Percentiles rank a stretch among this genome's conserved stretches.
Conservation (phyloP, 345 rosid species). For the Linum usitatissimum region DNA sequence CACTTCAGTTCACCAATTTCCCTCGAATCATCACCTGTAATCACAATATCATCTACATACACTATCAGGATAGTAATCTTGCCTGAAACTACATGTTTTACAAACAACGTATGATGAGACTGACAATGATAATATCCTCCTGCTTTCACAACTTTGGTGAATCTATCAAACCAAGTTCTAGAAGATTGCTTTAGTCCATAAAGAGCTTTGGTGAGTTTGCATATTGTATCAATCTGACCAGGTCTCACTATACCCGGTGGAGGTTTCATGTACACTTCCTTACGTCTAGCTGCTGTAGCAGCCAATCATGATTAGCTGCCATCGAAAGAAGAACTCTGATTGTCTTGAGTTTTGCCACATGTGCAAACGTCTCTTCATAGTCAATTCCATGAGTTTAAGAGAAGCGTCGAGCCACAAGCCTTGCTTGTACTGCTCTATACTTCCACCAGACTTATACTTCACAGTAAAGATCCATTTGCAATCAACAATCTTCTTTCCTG, state of each 20-base stretch:
- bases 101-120: neutral
- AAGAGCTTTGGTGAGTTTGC: too few species aligned
- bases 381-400: too few species aligned
- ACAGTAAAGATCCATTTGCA: neutral
- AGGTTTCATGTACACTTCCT: conserved; percentile 9
- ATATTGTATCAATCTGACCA: too few species aligned
- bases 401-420: too few species aligned
- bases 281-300: conserved; percentile 1
- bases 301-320: neutral
- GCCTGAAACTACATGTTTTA: neutral
- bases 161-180: neutral
- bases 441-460: neutral
- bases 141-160: neutral
- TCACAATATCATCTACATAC: conserved; percentile 3
- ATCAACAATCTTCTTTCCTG: neutral
- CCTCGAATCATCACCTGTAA: neutral
- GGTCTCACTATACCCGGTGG: neutral
- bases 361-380: too few species aligned
- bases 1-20: neutral
- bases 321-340: neutral
- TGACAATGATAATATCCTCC: too few species aligned
- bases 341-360: neutral
- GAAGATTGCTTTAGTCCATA: neutral
- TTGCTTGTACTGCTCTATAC: too few species aligned
- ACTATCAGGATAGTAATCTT: conserved; percentile 4